These are phyloP conservation scores for Breynia disticha DNA, from an alignment of 441 rosid species.

Conservation along the genomic window DNA sequence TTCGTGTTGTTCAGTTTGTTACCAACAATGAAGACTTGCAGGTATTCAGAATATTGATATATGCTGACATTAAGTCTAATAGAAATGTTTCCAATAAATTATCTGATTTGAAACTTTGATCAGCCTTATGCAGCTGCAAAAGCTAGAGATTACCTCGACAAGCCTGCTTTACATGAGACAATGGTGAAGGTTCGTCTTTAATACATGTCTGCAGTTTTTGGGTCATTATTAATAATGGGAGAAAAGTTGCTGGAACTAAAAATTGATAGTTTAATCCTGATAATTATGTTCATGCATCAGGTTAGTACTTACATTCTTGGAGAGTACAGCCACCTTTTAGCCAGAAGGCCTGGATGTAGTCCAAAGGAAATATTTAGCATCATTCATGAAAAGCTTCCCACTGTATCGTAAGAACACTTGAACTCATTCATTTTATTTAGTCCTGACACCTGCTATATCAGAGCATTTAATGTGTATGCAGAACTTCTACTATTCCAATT, in stretches of 20 bases:
- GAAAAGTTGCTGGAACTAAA: not conserved
- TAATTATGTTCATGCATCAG: conserved; percentile 30
- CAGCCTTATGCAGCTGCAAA: conserved; percentile 97
- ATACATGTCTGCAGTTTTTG: conserved; percentile 1
- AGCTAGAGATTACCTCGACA: conserved; percentile 89
- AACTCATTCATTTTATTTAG: conserved; percentile 12
- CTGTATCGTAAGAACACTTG: conserved; percentile 75
- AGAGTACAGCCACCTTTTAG: conserved; percentile 94
- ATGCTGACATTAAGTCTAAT: conserved; percentile 8
- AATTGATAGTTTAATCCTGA: not conserved
- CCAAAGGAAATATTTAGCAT: conserved; percentile 79
- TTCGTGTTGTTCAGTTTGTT: conserved; percentile 97
- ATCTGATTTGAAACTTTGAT: conserved; percentile 23
- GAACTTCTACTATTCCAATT: conserved; percentile 73
- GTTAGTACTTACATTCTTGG: conserved; percentile 96
- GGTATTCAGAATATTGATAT: conserved; percentile 36
- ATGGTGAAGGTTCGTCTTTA: conserved; percentile 82
- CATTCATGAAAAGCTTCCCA: conserved; percentile 92
- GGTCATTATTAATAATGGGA: not conserved
- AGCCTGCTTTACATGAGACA: conserved; percentile 90
- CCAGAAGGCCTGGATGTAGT: conserved; percentile 93
- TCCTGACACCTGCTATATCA: conserved; percentile 10
- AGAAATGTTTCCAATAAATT: conserved; percentile 13
- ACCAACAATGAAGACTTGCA: conserved; percentile 97
- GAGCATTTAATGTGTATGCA: conserved; percentile 26